Evolutionary conservation across 2,329 filamentous ascomycete species (phyloP).

Genomic region (Cladophialophora exuberans): DNA sequence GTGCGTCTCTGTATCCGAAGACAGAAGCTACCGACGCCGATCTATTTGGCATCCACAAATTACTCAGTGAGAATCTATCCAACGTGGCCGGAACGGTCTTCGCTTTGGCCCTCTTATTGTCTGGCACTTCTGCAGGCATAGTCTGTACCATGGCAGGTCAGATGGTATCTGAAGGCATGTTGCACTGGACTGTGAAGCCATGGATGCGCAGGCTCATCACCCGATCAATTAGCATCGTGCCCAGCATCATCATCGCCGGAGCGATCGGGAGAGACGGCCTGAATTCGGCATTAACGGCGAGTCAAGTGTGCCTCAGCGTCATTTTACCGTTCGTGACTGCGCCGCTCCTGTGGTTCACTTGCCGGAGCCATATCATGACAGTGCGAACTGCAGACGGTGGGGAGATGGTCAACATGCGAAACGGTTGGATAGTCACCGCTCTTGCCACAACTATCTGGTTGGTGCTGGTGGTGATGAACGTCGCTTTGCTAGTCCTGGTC

Average conservation of each 20-base stretch:
- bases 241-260: conserved; percentile 80
- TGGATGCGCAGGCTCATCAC: conserved; percentile 81
- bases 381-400: conserved; percentile 45
- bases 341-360: conserved; percentile 84
- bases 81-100: conserved; percentile 82
- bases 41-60: conserved; percentile 78
- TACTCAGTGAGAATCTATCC: conserved; percentile 70
- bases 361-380: conserved; percentile 77
- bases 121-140: conserved; percentile 79
- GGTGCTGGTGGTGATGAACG: conserved; percentile 75
- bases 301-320: conserved; percentile 76
- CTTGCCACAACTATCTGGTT: conserved; percentile 70
- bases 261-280: conserved; percentile 74
- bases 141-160: conserved; percentile 83
- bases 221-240: conserved; percentile 77
- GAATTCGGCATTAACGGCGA: conserved; percentile 71
- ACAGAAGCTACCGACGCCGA: conserved; percentile 68
- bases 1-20: conserved; percentile 71
- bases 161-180: conserved; percentile 82
- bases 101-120: conserved; percentile 77
- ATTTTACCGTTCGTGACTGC: conserved; percentile 82
- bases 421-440: conserved; percentile 66
- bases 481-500: conserved; percentile 71
- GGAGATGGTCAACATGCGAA: conserved; percentile 65
- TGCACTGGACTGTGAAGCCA: conserved; percentile 73